Evolutionary conservation across 2,329 filamentous ascomycete species (phyloP).

Genomic region (Dactylellina leptospora): DNA sequence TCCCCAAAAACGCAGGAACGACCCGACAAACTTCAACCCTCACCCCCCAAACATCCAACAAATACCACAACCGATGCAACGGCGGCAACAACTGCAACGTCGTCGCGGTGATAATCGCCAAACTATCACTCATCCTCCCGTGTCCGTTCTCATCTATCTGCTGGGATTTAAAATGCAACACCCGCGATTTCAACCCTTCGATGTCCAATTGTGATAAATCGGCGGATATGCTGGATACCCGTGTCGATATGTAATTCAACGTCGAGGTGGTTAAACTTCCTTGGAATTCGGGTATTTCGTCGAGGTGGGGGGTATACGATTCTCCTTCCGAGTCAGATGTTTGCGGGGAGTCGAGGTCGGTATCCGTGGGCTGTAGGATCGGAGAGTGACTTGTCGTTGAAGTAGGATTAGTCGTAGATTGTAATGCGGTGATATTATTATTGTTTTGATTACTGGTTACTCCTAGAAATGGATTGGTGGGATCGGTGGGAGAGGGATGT

Average conservation of each 20-base stretch:
- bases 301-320: constrained; percentile 15
- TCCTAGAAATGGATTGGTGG: constrained; percentile 12
- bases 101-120: constrained; percentile 87
- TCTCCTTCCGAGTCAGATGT: constrained; percentile 16
- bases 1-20: constrained; percentile 73
- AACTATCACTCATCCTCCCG: constrained; percentile 81
- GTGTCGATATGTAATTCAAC: constrained; percentile 75
- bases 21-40: constrained; percentile 78
- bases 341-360: constrained; percentile 17
- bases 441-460: not conserved
- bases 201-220: constrained; percentile 68
- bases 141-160: constrained; percentile 66
- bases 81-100: constrained; percentile 88
- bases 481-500: not conserved
- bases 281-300: constrained; percentile 65
- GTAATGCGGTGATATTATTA: not conserved
- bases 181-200: constrained; percentile 88
- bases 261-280: constrained; percentile 75
- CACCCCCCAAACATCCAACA: constrained; percentile 81
- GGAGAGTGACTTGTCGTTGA: constrained; percentile 6
- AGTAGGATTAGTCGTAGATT: constrained; percentile 23
- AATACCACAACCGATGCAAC: constrained; percentile 74
- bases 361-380: constrained; percentile 16
- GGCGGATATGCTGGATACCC: constrained; percentile 74
- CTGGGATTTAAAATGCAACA: constrained; percentile 68